Evolutionary conservation across 1,139 yeast species (phyloP), one percentile per base, ranked within the genome.

Genomic region (Saccharomyces hybrid): DNA sequence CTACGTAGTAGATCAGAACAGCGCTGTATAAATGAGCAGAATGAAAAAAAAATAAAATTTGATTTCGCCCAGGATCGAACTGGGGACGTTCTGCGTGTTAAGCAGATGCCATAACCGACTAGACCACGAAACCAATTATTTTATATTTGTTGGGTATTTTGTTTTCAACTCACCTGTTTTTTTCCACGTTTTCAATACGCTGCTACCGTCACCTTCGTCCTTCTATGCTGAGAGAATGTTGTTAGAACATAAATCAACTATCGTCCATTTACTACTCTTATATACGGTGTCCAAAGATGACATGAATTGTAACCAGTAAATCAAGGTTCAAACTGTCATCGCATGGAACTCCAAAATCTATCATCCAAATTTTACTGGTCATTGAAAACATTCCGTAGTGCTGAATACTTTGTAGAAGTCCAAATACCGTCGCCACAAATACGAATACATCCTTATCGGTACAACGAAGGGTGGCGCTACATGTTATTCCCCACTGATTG

Each of bases 81-180:
- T 88, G 97, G 96, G 96, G 96, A 89, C 96, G 91, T 88, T 86
- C 91, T 86, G 96, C 96, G 96, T 88, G 96, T 88, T 88, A 88
- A 87, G 96, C 96, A 88, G 91, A 86, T 86, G 96, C 95, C 96
- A 88, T 88, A 81, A 88, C 96, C 96, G 76, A 88, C 96, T 88
- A 88, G 96, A 88, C 96, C 96, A 88, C 89, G 83, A 78, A 78
- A 79, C 83, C 82, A 68, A n/a, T 34, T 19, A 29, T 8, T 28
- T 28, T 11, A 28, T 28, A 8, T 8, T 29, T 29, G n/a, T 29
- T 29, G 9, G 32, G 32, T 8, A 29, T 29, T 29, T 29, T 8
- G 11, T 8, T 8, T 29, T 29, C 32, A 29, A 29, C 11, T 29
- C 11, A 29, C 11, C 32, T 29, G 32, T 29, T 2, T 29, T 29